These are phyloP conservation scores for Rhizopogon vulgaris DNA, from an alignment of 768 basidiomycete genomes.

Conservation along the genomic window DNA sequence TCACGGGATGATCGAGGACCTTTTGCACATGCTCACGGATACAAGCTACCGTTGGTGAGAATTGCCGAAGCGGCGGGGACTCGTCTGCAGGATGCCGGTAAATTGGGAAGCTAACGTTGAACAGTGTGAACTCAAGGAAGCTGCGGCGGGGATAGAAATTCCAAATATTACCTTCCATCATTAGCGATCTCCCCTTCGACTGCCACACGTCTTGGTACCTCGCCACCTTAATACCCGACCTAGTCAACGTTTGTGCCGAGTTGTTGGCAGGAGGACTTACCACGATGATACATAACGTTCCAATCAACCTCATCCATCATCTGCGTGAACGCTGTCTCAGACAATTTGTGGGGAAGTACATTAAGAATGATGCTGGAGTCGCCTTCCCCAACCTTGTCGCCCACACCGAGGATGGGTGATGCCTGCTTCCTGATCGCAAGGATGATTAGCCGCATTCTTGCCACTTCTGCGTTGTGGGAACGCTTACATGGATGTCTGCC, in stretches of 20 bases:
- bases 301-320: constrained; percentile 63
- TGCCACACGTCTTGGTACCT: constrained; percentile 62
- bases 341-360: constrained; percentile 52
- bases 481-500: neutral
- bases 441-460: neutral
- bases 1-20: constrained; percentile 58
- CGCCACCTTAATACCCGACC: constrained; percentile 47
- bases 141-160: constrained; percentile 8
- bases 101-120: constrained; percentile 52
- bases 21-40: constrained; percentile 62
- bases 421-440: neutral
- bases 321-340: constrained; percentile 49
- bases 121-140: neutral
- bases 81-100: constrained; percentile 82
- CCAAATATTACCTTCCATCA: constrained; percentile 40
- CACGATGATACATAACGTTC: constrained; percentile 71
- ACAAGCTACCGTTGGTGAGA: constrained; percentile 59
- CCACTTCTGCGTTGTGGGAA: neutral
- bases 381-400: constrained; percentile 53
- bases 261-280: constrained; percentile 25
- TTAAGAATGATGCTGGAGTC: constrained; percentile 58
- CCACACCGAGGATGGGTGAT: constrained; percentile 23
- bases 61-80: constrained; percentile 60
- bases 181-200: constrained; percentile 49
- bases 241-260: neutral